Evolutionary conservation across 176 grass and related monocot genomes (phyloP).

Genomic region (Secale cereale): DNA sequence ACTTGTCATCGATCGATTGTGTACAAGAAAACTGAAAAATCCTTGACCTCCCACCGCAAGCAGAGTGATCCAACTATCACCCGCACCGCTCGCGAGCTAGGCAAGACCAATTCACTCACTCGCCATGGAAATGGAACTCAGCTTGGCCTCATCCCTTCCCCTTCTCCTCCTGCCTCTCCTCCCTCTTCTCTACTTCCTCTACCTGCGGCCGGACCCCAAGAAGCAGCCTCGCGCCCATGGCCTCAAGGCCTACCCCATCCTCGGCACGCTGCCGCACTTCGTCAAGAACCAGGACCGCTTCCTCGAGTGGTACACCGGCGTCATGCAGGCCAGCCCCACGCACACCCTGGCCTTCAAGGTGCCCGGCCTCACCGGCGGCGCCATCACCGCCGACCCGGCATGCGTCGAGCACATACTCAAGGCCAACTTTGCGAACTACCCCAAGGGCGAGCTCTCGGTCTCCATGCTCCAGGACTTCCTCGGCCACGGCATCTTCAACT

Average conservation of each 20-base stretch:
- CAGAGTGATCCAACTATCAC: not conserved
- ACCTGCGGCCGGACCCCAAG: slow-evolving; percentile 4
- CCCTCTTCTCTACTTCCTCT: slow-evolving; percentile 22
- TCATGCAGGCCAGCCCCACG: slow-evolving; percentile 34
- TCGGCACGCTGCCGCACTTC: slow-evolving; percentile 48
- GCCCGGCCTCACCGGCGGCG: slow-evolving; percentile 18
- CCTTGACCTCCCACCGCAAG: not conserved
- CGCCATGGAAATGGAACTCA: slow-evolving; percentile 52
- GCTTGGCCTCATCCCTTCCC: not conserved
- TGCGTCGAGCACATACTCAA: slow-evolving; percentile 61
- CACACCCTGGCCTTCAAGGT: slow-evolving; percentile 47
- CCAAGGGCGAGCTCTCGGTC: slow-evolving; percentile 36
- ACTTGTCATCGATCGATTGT: not conserved
- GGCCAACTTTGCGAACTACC: slow-evolving; percentile 54
- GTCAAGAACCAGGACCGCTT: slow-evolving; percentile 50
- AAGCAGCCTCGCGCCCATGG: slow-evolving; percentile 18
- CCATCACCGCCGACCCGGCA: slow-evolving; percentile 51
- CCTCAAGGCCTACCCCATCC: slow-evolving; percentile 40
- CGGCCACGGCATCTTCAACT: slow-evolving; percentile 76
- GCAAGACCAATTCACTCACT: not conserved
- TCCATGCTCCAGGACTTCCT: slow-evolving; percentile 60
- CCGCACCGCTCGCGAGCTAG: not conserved
- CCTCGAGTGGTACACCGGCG: slow-evolving; percentile 50
- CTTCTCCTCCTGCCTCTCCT: slow-evolving; percentile 20
- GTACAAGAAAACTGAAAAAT: not conserved